These are phyloP conservation scores for Globisporangium parvum DNA, from an alignment of 352 stramenopile genomes.

Conservation along the genomic window DNA sequence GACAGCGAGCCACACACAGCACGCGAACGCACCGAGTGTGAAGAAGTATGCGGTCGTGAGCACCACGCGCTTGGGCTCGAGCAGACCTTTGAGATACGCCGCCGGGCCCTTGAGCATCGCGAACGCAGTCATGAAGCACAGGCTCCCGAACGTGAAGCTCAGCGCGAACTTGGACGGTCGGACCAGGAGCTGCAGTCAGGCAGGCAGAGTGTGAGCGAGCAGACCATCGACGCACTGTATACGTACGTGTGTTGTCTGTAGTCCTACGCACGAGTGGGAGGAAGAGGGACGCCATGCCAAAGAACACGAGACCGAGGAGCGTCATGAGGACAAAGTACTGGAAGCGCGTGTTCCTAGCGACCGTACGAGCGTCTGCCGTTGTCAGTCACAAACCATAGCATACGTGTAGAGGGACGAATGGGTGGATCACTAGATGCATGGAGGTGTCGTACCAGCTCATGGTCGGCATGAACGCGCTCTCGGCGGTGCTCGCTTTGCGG, in stretches of 20 bases:
- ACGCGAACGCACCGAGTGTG: conserved; percentile 44
- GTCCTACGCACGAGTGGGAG: conserved; percentile 51
- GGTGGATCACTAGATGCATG: not conserved
- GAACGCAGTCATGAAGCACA: conserved; percentile 68
- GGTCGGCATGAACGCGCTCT: conserved; percentile 27
- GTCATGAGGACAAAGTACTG: conserved; percentile 77
- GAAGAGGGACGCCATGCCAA: conserved; percentile 79
- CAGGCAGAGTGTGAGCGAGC: not conserved
- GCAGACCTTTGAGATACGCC: conserved; percentile 42
- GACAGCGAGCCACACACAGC: not conserved
- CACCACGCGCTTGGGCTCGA: conserved; percentile 58
- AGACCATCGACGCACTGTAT: not conserved
- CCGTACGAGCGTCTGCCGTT: too few species aligned
- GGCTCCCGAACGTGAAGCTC: conserved; percentile 76
- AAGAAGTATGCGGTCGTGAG: conserved; percentile 66
- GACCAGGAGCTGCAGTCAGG: conserved; percentile 50
- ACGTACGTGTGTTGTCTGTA: too few species aligned
- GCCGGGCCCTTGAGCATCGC: conserved; percentile 71
- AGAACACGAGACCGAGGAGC: conserved; percentile 70
- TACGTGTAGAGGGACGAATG: not conserved
- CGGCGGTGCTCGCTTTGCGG: conserved; percentile 26
- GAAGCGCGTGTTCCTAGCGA: conserved; percentile 59
- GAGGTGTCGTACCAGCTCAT: conserved; percentile 47
- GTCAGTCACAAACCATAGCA: not conserved
- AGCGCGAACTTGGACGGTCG: conserved; percentile 79